These are phyloP conservation scores for Tylopilus sp. DNA, from an alignment of 768 basidiomycete species.

Conservation along the genomic window DNA sequence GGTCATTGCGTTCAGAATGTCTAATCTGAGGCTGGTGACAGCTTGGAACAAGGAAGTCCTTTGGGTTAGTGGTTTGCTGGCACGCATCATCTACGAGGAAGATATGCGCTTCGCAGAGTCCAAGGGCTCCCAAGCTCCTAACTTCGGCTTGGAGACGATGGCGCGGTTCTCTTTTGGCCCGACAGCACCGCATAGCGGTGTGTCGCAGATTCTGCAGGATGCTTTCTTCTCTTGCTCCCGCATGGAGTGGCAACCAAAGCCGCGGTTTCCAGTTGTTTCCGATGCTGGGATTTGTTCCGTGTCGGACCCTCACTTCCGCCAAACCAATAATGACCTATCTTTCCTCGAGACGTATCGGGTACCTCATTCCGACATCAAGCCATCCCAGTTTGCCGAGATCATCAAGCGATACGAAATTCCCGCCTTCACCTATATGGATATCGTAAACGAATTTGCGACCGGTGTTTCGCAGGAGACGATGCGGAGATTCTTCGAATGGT, in stretches of 20 bases:
- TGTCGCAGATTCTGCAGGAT: slow-evolving; percentile 12
- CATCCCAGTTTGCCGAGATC: slow-evolving; percentile 2
- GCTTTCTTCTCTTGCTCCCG: slow-evolving; percentile 15
- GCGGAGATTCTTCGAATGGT: slow-evolving; percentile 13
- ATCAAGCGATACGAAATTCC: slow-evolving; percentile 11
- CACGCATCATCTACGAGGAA: slow-evolving; percentile 53
- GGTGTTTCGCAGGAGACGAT: slow-evolving; percentile 10
- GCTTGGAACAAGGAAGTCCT: too few species aligned
- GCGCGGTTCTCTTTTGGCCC: slow-evolving; percentile 72
- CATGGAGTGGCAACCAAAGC: background rate
- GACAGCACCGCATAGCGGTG: slow-evolving; percentile 27
- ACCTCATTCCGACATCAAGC: slow-evolving; percentile 4
- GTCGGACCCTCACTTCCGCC: slow-evolving; percentile 8
- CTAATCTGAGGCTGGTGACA: too few species aligned
- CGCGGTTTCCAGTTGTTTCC: slow-evolving; percentile 16
- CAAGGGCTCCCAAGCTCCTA: background rate
- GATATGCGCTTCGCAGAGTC: slow-evolving; percentile 46
- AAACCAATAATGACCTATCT: background rate
- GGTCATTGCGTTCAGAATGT: too few species aligned
- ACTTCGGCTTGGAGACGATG: slow-evolving; percentile 61
- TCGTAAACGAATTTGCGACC: slow-evolving; percentile 8
- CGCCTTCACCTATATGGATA: slow-evolving; percentile 1
- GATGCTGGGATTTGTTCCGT: slow-evolving; percentile 1
- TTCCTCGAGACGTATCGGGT: slow-evolving; percentile 7
- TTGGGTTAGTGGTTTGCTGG: too few species aligned